Conservation (phyloP, 2,329 filamentous ascomycete species). For the Penicillium expansum region DNA sequence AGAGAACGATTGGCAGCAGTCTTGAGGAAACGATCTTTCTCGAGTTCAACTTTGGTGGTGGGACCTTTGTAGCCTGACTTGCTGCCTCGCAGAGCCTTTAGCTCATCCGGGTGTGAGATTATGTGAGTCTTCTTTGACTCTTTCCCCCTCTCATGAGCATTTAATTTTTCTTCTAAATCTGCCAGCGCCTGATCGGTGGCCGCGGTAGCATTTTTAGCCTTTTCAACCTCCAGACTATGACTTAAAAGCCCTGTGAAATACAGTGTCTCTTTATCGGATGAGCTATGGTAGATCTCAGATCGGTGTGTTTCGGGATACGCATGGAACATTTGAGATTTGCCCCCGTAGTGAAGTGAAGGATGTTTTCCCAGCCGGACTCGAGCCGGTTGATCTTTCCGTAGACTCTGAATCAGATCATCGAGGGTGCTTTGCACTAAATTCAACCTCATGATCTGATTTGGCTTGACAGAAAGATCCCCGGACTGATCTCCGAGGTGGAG, state of each 20-base stretch:
- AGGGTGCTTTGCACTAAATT: constrained; percentile 46
- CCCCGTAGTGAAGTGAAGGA: constrained; percentile 57
- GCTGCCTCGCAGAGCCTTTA: constrained; percentile 38
- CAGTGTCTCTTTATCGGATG: constrained; percentile 46
- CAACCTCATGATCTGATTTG: constrained; percentile 47
- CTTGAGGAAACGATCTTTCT: constrained; percentile 44
- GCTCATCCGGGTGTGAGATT: constrained; percentile 38
- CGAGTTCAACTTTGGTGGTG: constrained; percentile 39
- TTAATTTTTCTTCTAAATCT: constrained; percentile 58
- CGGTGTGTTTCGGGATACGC: constrained; percentile 53
- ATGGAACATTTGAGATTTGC: constrained; percentile 55
- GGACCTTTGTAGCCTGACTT: constrained; percentile 33
- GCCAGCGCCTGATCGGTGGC: constrained; percentile 60
- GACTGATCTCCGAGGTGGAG: constrained; percentile 36
- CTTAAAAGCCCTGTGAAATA: constrained; percentile 58
- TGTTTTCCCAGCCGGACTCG: constrained; percentile 49
- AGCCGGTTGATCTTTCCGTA: constrained; percentile 44
- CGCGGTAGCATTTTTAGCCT: constrained; percentile 54
- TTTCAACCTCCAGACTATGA: constrained; percentile 56
- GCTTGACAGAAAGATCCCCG: constrained; percentile 32
- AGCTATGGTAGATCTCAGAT: constrained; percentile 57
- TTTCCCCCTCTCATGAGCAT: constrained; percentile 58
- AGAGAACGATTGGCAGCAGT: constrained; percentile 39
- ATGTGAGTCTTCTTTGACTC: constrained; percentile 55
- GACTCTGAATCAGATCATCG: constrained; percentile 46